Conservation (phyloP, 116 monocot genomes). For the Dioscorea cayenensis region DNA sequence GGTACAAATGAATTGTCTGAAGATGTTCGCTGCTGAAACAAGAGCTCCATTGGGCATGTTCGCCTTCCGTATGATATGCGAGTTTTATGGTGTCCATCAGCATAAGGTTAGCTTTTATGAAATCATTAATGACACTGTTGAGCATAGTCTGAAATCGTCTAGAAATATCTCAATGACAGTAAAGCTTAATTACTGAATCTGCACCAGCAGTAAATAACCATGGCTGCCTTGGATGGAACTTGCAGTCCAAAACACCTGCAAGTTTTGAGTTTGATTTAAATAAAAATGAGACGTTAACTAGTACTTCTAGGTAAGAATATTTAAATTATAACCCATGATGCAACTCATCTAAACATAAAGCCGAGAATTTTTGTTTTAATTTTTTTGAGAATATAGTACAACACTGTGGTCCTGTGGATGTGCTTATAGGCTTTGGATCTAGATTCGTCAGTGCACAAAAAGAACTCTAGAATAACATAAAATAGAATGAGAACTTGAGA, state of each 20-base stretch:
- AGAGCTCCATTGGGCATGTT: too few species aligned
- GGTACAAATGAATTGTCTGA: neutral
- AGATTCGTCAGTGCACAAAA: too few species aligned
- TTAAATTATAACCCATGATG: neutral
- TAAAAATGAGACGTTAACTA: neutral
- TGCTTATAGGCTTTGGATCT: too few species aligned
- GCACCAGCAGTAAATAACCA: constrained; percentile 93
- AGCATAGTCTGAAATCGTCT: neutral
- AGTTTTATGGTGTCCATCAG: neutral
- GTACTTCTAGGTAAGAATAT: neutral
- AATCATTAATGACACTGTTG: neutral
- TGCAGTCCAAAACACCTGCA: constrained; percentile 87
- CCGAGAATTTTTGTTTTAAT: too few species aligned
- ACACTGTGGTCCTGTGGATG: too few species aligned
- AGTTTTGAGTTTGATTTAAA: neutral
- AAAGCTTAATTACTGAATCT: constrained; percentile 80
- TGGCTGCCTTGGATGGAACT: constrained; percentile 92
- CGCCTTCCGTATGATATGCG: neutral
- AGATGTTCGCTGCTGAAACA: too few species aligned
- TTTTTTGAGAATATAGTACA: too few species aligned
- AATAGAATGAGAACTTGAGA: too few species aligned
- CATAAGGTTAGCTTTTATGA: neutral
- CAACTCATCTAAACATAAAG: too few species aligned
- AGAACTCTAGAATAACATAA: too few species aligned
- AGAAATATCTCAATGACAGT: constrained; percentile 28